These are phyloP conservation scores for Penicillium sp. DNA, from an alignment of 2,329 filamentous ascomycete species.

Conservation along the genomic window DNA sequence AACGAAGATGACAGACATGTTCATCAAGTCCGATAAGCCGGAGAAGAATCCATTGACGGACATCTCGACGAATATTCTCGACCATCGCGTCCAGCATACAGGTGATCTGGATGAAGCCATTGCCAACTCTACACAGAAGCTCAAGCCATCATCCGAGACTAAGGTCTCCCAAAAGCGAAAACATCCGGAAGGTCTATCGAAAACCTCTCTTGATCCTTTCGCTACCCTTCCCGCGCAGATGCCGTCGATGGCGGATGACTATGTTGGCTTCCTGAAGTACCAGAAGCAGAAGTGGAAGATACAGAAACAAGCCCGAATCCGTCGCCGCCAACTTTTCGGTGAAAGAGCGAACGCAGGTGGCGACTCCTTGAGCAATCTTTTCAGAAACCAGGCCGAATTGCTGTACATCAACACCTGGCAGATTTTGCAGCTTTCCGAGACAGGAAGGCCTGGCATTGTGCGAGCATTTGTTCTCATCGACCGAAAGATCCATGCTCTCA, in stretches of 20 bases:
- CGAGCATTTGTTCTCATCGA: constrained; percentile 86
- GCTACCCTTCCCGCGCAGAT: constrained; percentile 71
- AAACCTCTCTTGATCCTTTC: constrained; percentile 65
- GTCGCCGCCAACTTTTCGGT: constrained; percentile 84
- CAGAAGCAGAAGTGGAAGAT: constrained; percentile 99
- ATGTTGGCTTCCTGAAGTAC: constrained; percentile 77
- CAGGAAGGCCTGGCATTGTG: constrained; percentile 76
- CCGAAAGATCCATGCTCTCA: constrained; percentile 77
- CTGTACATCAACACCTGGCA: constrained; percentile 94
- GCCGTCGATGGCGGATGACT: constrained; percentile 78
- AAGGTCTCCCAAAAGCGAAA: constrained; percentile 59
- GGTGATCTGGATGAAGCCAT: constrained; percentile 65
- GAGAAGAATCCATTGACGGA: no score
- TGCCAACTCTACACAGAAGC: constrained; percentile 61
- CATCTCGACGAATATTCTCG: constrained; percentile 57
- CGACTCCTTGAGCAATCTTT: constrained; percentile 60
- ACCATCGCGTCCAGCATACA: constrained; percentile 47
- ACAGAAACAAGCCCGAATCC: constrained; percentile 77
- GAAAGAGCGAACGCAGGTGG: constrained; percentile 59
- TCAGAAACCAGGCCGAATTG: constrained; percentile 83
- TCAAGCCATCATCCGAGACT: constrained; percentile 53
- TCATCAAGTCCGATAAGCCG: constrained; percentile 50
- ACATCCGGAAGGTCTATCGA: constrained; percentile 55
- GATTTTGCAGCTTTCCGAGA: constrained; percentile 73
- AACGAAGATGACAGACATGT: constrained; percentile 94